A percentile compares a stretch with the other conserved stretches of the same genome.
Evolutionary conservation across 331 rosid genomes (phyloP).

Genomic region (Spiraea crenata): DNA sequence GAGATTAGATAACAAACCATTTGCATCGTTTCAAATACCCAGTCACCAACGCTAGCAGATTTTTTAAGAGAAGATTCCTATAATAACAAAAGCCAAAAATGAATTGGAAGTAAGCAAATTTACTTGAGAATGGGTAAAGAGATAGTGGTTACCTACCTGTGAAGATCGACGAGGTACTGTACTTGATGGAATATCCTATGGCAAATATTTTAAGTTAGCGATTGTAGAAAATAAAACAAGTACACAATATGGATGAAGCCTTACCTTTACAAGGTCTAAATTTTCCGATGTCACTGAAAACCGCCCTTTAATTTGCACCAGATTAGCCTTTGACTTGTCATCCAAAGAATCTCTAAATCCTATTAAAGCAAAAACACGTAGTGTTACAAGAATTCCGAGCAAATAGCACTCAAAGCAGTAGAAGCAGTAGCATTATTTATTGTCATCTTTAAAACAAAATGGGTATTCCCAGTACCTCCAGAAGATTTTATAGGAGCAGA

Average conservation of each 20-base stretch:
- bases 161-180: conserved; percentile 81
- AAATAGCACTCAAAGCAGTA: neutral
- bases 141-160: conserved; percentile 64
- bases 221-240: conserved; percentile 15
- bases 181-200: conserved; percentile 91
- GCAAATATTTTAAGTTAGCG: conserved; percentile 51
- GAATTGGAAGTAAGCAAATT: conserved; percentile 17
- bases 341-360: conserved; percentile 93
- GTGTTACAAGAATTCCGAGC: conserved; percentile 19
- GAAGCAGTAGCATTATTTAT: neutral
- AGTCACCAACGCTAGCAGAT: conserved; percentile 97
- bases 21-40: conserved; percentile 80
- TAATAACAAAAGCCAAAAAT: conserved; percentile 34
- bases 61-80: conserved; percentile 83
- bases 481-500: conserved; percentile 98
- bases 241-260: conserved; percentile 11
- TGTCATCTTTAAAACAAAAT: conserved; percentile 13
- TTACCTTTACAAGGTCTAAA: conserved; percentile 94
- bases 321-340: conserved; percentile 86
- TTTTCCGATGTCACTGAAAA: conserved; percentile 98
- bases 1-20: conserved; percentile 50
- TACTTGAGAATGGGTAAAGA: conserved; percentile 15
- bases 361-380: conserved; percentile 36
- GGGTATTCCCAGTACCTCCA: conserved; percentile 67
- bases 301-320: conserved; percentile 95